These are phyloP conservation scores for Hypericum perforatum DNA, from an alignment of 345 rosid genomes.

Conservation along the genomic window DNA sequence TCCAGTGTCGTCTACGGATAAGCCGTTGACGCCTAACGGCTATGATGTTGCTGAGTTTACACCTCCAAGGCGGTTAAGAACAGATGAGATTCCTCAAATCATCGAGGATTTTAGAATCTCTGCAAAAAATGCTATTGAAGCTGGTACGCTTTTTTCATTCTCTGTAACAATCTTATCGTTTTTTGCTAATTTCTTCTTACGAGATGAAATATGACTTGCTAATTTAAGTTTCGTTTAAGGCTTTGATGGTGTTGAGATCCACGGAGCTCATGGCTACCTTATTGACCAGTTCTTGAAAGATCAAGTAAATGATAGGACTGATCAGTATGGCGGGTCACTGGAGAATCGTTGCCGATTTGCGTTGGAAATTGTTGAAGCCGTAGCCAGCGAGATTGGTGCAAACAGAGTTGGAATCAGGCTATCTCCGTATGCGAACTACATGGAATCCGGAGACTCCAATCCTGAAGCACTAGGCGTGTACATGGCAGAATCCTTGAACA, in stretches of 20 bases:
- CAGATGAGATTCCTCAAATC: neutral
- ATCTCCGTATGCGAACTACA: neutral
- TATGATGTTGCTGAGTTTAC: neutral
- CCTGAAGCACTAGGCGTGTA: neutral
- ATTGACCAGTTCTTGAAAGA: conserved; percentile 3
- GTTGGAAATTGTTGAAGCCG: neutral
- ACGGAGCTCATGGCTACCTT: conserved; percentile 2
- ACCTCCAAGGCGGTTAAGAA: neutral
- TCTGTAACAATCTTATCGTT: no score
- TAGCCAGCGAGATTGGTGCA: neutral
- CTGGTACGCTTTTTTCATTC: neutral
- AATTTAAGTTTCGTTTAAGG: neutral
- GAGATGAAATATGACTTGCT: no score
- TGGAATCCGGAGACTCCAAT: neutral
- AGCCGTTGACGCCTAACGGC: neutral
- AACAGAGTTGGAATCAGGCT: neutral
- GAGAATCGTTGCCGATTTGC: conserved; percentile 1
- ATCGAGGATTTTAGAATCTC: neutral
- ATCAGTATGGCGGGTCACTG: neutral
- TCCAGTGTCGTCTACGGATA: neutral
- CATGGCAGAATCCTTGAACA: neutral
- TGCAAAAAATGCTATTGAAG: neutral
- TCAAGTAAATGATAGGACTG: conserved; percentile 1
- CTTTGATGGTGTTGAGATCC: conserved; percentile 1
- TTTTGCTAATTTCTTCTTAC: no score